A percentile compares a stretch with the other conserved stretches of the same genome.
These are phyloP conservation scores for Straminergon stramineum DNA, from an alignment of 225 moss, liverwort and hornwort genomes.

Conservation along the genomic window DNA sequence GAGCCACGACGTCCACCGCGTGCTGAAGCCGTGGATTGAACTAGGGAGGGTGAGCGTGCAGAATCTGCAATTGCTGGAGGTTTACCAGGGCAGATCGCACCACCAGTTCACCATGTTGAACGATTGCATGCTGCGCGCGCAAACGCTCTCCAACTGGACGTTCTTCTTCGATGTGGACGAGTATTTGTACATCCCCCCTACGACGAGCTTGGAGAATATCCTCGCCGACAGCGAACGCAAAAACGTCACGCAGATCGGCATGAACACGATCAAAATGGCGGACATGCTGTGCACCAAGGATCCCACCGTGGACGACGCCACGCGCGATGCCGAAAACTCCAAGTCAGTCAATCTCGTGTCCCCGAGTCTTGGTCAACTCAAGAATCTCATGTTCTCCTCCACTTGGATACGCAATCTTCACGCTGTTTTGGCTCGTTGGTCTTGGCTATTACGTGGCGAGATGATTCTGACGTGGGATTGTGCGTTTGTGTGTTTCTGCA, in stretches of 20 bases:
- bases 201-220: not conserved
- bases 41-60: slow-evolving; percentile 14
- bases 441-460: not conserved
- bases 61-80: slow-evolving; percentile 14
- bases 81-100: slow-evolving; percentile 18
- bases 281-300: not conserved
- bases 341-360: not conserved
- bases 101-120: slow-evolving; percentile 33
- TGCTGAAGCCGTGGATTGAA: slow-evolving; percentile 27
- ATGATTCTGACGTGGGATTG: not conserved
- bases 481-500: not conserved
- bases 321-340: not conserved
- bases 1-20: not conserved
- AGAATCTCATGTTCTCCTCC: not conserved
- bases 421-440: not conserved
- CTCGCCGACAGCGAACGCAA: not conserved
- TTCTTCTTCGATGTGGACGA: slow-evolving; percentile 47
- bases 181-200: slow-evolving; percentile 5
- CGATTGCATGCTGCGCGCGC: slow-evolving; percentile 38
- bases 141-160: slow-evolving; percentile 25
- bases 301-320: not conserved
- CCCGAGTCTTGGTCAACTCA: not conserved
- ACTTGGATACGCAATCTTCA: not conserved
- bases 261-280: slow-evolving; percentile 8
- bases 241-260: not conserved